Conservation (phyloP, 2,329 filamentous ascomycete genomes). For the Myriosclerotinia duriaeana region DNA sequence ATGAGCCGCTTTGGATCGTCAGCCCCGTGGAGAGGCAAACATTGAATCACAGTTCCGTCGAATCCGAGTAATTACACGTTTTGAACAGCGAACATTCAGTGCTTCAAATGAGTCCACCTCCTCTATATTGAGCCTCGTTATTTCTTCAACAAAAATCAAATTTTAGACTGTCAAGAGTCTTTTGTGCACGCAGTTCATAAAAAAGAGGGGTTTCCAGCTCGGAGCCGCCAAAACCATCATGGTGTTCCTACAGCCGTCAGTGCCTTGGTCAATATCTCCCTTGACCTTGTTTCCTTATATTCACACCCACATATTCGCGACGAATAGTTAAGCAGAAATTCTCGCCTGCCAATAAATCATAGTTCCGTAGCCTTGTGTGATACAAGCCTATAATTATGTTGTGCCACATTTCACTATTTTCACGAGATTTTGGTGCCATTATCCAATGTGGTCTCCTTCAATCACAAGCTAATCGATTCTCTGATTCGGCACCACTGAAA, state of each 20-base stretch:
- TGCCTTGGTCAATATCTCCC: not conserved
- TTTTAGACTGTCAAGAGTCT: not conserved
- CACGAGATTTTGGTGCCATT: not conserved
- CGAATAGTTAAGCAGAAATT: not conserved
- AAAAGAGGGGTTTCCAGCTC: not conserved
- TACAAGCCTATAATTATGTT: slow-evolving; percentile 1
- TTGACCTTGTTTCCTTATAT: not conserved
- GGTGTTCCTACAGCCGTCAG: not conserved
- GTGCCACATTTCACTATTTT: slow-evolving; percentile 8
- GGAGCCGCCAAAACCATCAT: too few relatives aligned
- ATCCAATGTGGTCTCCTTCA: not conserved
- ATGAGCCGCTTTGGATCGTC: not conserved
- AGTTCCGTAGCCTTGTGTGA: not conserved
- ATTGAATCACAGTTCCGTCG: not conserved
- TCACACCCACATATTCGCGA: not conserved
- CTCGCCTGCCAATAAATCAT: not conserved
- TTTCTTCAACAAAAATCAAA: not conserved
- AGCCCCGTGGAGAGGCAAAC: not conserved
- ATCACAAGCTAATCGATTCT: not conserved
- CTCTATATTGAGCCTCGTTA: not conserved
- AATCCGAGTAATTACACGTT: not conserved
- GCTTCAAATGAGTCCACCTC: not conserved
- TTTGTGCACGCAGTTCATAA: not conserved
- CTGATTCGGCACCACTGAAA: not conserved
- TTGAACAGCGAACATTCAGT: not conserved